These are phyloP conservation scores for Phytopythium kandeliae DNA, from an alignment of 352 stramenopile genomes.

Conservation along the genomic window DNA sequence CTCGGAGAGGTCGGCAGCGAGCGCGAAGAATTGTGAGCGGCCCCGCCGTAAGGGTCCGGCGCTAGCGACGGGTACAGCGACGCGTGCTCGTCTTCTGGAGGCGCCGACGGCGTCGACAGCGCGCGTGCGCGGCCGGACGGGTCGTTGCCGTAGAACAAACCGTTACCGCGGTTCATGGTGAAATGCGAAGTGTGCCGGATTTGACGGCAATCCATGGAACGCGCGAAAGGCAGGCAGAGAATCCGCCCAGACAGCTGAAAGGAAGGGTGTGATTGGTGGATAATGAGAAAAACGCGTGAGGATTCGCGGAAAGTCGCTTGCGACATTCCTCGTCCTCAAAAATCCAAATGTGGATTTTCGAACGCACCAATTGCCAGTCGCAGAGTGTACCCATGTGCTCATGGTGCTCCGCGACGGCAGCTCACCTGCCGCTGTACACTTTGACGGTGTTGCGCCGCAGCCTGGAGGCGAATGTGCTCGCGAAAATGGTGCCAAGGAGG, in stretches of 20 bases:
- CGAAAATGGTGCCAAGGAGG: constrained; percentile 28
- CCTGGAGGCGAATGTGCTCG: constrained; percentile 34
- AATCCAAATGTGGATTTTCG: too few relatives aligned
- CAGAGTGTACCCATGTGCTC: too few relatives aligned
- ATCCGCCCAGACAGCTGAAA: too few relatives aligned
- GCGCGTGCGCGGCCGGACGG: constrained; percentile 9
- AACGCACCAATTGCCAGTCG: too few relatives aligned
- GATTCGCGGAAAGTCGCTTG: too few relatives aligned
- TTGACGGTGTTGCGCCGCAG: constrained; percentile 51
- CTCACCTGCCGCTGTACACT: constrained; percentile 31
- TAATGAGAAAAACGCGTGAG: too few relatives aligned
- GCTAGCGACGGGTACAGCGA: constrained; percentile 17
- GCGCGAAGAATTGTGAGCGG: constrained; percentile 17
- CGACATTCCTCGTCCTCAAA: too few relatives aligned
- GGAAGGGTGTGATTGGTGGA: too few relatives aligned
- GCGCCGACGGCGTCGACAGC: constrained; percentile 32
- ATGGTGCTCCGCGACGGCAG: too few relatives aligned
- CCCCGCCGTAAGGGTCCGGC: constrained; percentile 8
- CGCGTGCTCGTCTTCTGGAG: constrained; percentile 17
- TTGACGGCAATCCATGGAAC: too few relatives aligned
- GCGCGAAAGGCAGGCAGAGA: too few relatives aligned
- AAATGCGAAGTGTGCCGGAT: too few relatives aligned
- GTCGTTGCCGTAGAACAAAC: not conserved
- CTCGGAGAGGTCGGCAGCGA: constrained; percentile 6
- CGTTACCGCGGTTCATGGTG: not conserved